phyloP scores from a whole-genome alignment of 2,329 filamentous ascomycete genomes.

The Botrytis byssoidea region DNA sequence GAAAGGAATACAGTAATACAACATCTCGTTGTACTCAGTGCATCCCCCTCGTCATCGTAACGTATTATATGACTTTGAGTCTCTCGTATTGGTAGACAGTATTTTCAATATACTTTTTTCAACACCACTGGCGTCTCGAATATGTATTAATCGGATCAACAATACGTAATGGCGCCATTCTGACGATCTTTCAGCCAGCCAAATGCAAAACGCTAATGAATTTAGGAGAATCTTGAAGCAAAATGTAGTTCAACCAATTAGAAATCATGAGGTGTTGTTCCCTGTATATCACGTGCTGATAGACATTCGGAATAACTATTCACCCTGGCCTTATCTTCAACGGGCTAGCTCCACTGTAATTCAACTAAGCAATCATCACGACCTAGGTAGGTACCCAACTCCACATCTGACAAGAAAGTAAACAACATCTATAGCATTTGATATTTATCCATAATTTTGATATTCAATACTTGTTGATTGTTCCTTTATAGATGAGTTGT shows the following conservation, averaged over 20 bases:
- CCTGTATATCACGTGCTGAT: neutral
- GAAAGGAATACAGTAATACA: neutral
- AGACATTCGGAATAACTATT: neutral
- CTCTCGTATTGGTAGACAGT: neutral
- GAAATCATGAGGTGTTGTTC: neutral
- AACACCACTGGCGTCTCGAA: neutral
- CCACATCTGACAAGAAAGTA: neutral
- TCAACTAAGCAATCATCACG: conserved; percentile 1
- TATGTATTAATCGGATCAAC: conserved; percentile 1
- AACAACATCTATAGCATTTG: neutral
- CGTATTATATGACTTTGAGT: neutral
- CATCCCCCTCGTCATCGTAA: neutral
- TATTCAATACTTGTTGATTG: neutral
- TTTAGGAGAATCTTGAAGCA: neutral
- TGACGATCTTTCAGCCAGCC: neutral
- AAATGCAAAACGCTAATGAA: neutral
- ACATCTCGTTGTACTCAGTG: neutral
- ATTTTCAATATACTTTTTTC: neutral
- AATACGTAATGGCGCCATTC: neutral
- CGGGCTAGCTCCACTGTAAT: neutral
- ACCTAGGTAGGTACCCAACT: neutral
- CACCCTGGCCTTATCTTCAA: neutral
- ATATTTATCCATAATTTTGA: neutral
- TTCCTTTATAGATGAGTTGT: neutral
- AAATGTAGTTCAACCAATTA: neutral